phyloP scores from a whole-genome alignment of 768 basidiomycete species.

The Serendipita sp. region DNA sequence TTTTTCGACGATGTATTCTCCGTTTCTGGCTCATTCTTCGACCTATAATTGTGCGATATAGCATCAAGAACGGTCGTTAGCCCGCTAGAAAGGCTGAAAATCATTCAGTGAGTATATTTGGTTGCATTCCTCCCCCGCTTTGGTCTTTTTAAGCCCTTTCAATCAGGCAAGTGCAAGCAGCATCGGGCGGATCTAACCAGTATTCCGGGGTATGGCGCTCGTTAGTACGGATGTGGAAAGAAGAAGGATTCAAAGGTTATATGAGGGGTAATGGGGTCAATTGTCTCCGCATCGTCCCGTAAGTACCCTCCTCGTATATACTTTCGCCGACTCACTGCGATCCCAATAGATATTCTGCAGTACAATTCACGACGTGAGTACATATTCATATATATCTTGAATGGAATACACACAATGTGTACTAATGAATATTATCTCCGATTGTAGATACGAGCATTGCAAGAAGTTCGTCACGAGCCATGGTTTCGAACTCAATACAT shows the following conservation, averaged over 20 bases:
- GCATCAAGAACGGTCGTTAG: constrained; percentile 84
- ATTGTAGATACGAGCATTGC: constrained; percentile 67
- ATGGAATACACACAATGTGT: too few relatives aligned
- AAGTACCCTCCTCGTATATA: constrained; percentile 19
- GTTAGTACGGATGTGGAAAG: constrained; percentile 77
- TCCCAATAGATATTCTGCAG: constrained; percentile 18
- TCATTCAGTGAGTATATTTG: constrained; percentile 63
- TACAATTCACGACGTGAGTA: constrained; percentile 25
- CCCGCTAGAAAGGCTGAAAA: constrained; percentile 86
- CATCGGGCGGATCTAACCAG: constrained; percentile 36
- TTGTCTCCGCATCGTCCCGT: constrained; percentile 85
- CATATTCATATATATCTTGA: not conserved
- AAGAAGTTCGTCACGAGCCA: constrained; percentile 45
- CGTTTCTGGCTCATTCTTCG: not conserved
- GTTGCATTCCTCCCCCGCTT: not conserved
- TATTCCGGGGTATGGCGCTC: constrained; percentile 79
- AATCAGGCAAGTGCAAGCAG: constrained; percentile 65
- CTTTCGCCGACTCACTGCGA: not conserved
- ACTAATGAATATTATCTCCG: not conserved
- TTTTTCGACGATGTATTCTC: not conserved
- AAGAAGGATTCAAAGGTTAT: constrained; percentile 84
- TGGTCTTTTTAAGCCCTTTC: not conserved
- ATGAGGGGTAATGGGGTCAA: constrained; percentile 93
- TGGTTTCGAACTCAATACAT: constrained; percentile 57
- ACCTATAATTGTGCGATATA: constrained; percentile 14